Conservation (phyloP, 1,139 yeast genomes). For the Pichia sp. region DNA sequence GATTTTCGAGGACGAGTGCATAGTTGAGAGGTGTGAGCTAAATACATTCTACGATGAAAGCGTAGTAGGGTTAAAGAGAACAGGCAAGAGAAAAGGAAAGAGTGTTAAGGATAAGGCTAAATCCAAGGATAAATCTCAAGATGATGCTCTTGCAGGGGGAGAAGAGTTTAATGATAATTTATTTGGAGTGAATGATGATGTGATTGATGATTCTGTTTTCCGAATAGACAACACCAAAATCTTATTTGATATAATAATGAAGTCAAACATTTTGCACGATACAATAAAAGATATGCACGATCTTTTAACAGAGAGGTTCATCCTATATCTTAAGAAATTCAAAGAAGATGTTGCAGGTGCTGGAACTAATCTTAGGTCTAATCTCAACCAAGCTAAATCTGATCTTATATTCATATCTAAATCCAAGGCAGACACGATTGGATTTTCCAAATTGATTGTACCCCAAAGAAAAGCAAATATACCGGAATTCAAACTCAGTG, state of each 20-base stretch:
- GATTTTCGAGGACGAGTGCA: conserved; percentile 62
- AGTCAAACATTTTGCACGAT: conserved; percentile 57
- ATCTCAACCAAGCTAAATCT: conserved; percentile 14
- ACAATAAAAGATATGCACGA: conserved; percentile 63
- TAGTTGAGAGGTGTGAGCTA: conserved; percentile 68
- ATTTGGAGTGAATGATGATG: conserved; percentile 15
- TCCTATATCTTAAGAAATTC: conserved; percentile 36
- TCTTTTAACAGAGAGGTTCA: conserved; percentile 53
- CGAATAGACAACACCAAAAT: conserved; percentile 46
- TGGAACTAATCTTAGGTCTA: too few relatives aligned
- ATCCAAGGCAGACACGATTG: conserved; percentile 36
- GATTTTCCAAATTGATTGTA: conserved; percentile 57
- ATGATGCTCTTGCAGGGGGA: background rate
- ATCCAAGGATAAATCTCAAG: background rate
- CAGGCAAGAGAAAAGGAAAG: background rate
- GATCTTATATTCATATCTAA: conserved; percentile 49
- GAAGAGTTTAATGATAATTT: conserved; percentile 12
- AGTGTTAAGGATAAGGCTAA: background rate
- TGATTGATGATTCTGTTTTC: conserved; percentile 22
- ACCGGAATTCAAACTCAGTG: conserved; percentile 39
- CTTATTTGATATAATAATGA: conserved; percentile 57
- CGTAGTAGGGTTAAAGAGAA: background rate
- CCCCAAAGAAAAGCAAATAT: conserved; percentile 60
- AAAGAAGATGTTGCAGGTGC: too few relatives aligned
- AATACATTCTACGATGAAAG: conserved; percentile 44